These are phyloP conservation scores for Aquilaria sinensis DNA, from an alignment of 345 rosid genomes.

Conservation along the genomic window DNA sequence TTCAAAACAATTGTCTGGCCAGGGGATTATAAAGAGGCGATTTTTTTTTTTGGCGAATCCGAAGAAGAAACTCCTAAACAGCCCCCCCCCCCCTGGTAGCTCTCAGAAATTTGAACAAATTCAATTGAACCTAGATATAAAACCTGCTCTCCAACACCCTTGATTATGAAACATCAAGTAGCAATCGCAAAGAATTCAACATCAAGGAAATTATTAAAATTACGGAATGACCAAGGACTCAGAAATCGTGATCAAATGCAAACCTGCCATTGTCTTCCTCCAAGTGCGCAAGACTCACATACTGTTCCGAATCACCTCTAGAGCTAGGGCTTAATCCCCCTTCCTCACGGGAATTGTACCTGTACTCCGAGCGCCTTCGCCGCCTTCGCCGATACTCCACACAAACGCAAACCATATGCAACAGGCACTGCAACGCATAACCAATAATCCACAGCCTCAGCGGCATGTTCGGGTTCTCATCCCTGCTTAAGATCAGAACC, in stretches of 20 bases:
- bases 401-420: slow-evolving; percentile 83
- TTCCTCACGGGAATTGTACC: slow-evolving; percentile 33
- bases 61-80: no score
- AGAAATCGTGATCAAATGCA: not conserved
- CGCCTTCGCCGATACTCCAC: slow-evolving; percentile 75
- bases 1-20: no score
- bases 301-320: slow-evolving; percentile 46
- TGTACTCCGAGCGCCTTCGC: slow-evolving; percentile 34
- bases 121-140: no score
- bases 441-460: slow-evolving; percentile 82
- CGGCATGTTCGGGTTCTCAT: slow-evolving; percentile 67
- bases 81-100: no score
- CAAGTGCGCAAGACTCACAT: slow-evolving; percentile 55
- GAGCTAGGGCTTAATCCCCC: slow-evolving; percentile 42
- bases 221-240: not conserved
- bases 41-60: no score
- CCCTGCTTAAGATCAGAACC: slow-evolving; percentile 53
- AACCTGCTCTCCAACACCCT: no score
- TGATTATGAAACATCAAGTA: not conserved
- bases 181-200: no score
- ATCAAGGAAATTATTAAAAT: not conserved
- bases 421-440: slow-evolving; percentile 70
- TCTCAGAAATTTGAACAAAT: no score
- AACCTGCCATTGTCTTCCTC: slow-evolving; percentile 69
- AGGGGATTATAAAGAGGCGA: no score